Conservation (phyloP, 495 filamentous ascomycete genomes). For the Neurospora pannonica region DNA sequence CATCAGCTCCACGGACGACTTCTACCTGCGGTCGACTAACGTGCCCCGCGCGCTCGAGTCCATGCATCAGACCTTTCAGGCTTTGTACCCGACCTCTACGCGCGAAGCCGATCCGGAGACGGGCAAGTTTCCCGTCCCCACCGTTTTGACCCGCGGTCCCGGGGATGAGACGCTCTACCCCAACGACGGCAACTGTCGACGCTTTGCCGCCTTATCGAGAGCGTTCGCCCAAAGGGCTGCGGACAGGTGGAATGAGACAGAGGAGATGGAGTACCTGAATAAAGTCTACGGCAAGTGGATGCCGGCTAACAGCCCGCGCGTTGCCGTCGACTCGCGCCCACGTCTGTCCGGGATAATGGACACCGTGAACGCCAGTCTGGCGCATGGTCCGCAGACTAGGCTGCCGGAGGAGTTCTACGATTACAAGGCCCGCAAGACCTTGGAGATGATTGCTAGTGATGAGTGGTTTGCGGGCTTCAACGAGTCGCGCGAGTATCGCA, state of each 20-base stretch:
- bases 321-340: slow-evolving; percentile 78
- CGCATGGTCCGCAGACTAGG: slow-evolving; percentile 69
- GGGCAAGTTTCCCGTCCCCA: slow-evolving; percentile 54
- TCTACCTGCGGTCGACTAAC: slow-evolving; percentile 81
- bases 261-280: slow-evolving; percentile 81
- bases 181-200: slow-evolving; percentile 75
- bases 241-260: slow-evolving; percentile 78
- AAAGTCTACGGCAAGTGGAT: slow-evolving; percentile 71
- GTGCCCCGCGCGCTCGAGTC: slow-evolving; percentile 80
- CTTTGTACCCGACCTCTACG: slow-evolving; percentile 72
- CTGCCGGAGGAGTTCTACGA: slow-evolving; percentile 88
- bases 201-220: slow-evolving; percentile 69
- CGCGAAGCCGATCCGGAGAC: slow-evolving; percentile 30
- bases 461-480: slow-evolving; percentile 90
- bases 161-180: slow-evolving; percentile 88
- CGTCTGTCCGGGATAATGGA: slow-evolving; percentile 87
- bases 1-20: slow-evolving; percentile 50
- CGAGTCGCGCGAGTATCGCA: slow-evolving; percentile 76
- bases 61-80: slow-evolving; percentile 80
- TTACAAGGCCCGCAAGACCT: slow-evolving; percentile 51
- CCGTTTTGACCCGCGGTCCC: slow-evolving; percentile 62
- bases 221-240: slow-evolving; percentile 79
- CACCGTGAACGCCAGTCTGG: slow-evolving; percentile 78
- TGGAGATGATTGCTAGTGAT: slow-evolving; percentile 74
- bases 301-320: slow-evolving; percentile 53